These are phyloP conservation scores for Vairimorpha apis DNA, from an alignment of 371 early-diverging fungal species.

Conservation along the genomic window DNA sequence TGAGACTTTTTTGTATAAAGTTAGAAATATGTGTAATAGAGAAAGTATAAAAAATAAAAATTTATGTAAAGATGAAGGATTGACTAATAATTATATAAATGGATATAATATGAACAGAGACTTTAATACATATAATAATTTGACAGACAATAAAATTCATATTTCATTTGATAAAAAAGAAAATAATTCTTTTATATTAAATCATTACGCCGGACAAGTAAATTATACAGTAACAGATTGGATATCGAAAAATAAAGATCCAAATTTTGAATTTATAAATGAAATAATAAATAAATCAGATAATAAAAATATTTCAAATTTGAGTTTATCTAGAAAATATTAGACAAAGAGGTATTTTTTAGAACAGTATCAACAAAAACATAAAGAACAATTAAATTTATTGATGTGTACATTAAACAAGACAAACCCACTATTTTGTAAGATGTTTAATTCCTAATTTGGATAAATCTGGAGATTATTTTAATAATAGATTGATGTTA, in stretches of 20 bases:
- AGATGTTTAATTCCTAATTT: conserved; percentile 96
- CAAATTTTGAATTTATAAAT: conserved; percentile 82
- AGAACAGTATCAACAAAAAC: conserved; percentile 84
- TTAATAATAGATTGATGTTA: conserved; percentile 75
- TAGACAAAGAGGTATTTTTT: conserved; percentile 66
- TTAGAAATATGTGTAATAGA: too few relatives aligned
- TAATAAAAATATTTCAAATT: background rate
- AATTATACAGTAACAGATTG: conserved; percentile 86
- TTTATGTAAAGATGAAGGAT: conserved; percentile 71
- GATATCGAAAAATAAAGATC: conserved; percentile 97
- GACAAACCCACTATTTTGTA: conserved; percentile 95
- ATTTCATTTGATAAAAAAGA: too few relatives aligned
- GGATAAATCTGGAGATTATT: conserved; percentile 75
- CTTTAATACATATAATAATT: too few relatives aligned
- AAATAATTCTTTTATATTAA: conserved; percentile 82
- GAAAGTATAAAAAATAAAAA: conserved; percentile 35
- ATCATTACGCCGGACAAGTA: conserved; percentile 95
- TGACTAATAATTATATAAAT: too few relatives aligned
- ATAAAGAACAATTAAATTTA: conserved; percentile 80
- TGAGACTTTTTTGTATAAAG: conserved; percentile 83
- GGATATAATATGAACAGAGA: too few relatives aligned
- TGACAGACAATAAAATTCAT: too few relatives aligned
- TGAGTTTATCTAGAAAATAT: conserved; percentile 35
- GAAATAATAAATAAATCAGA: conserved; percentile 28
- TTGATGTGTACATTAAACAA: conserved; percentile 80